Evolutionary conservation across 352 stramenopile genomes (phyloP), one percentile per base, ranked within the genome.

Genomic region (Pythium brachiatum): DNA sequence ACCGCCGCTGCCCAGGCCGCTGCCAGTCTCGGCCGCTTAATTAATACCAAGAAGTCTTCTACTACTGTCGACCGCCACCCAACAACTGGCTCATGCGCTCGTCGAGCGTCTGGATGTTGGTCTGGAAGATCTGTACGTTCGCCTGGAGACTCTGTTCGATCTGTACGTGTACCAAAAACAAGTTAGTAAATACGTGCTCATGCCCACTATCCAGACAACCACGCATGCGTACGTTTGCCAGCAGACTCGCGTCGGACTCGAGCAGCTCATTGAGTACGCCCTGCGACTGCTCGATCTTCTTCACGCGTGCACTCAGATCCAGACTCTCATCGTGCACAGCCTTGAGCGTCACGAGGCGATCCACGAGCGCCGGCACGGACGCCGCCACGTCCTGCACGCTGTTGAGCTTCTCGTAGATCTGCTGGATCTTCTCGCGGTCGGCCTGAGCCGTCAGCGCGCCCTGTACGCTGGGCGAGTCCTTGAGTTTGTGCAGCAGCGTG

Each of bases 101-200:
- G 53, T 94, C 85, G 23, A 94, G 74, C 53, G 75, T 66, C 70
- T 91, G 70, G 48, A 92, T 82, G 63, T 94, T 94, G 18, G 70
- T 65, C 44, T 92, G 74, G 64, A 94, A 94, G 53, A 91, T 74
- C 57, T 85, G 67, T 27, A 90, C 69, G 70, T 94, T 94, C 32
- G 79, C 73, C 38, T 74, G 72, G 50, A 94, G 74, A 44, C 83
- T 92, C 29, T 75, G 60, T 62, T 94, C 83, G 70, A 94, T 84
- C 85, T 94, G 58, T 31, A 31, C 18, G 21, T 29, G 34, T 52
- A 48, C 20, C 6, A 29, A 51, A 50, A 54, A 12, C 27, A 12
- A 39, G n/a, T 52, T 0, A 15, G 2, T 8, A 43, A 27, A 41
- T 8, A 46, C 32, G 41, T 9, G 9, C 9, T 9, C 29, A 34